Evolutionary conservation across 2,329 filamentous ascomycete species (phyloP), one percentile per base, ranked within the genome.

Genomic region (Fusarium sp.): DNA sequence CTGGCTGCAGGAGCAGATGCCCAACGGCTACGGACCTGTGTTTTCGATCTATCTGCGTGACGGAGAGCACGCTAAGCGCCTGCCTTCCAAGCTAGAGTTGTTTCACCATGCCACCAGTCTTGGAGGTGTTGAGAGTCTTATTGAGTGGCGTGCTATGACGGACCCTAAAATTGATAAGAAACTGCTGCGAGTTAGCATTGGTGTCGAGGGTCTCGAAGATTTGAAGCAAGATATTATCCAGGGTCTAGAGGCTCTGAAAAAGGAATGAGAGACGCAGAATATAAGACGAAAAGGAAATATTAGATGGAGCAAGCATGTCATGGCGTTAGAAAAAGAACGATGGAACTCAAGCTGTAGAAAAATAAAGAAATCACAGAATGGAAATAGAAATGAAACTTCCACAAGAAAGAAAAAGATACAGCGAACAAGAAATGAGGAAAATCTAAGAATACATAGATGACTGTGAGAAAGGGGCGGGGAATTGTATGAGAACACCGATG

Each of bases 41-140:
- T 98, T 98, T 76, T 86, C 91, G 6, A 84, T 98, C 25, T 85
- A 85, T 62, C 85, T 93, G 82, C 87, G 87, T 74, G 82, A 85
- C 4, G 83, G 86, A 65, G 81, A 83, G 2, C 77, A 86, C 53
- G 94, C 96, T 6, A 87, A 85, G 70, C 79, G 83, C 30, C 80
- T 99, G 68, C 96, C 96, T 6, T 92, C 90, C 75, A 92, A 92
- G 79, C 81, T 98, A 77, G 78, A 84, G 4, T 85, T 97, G 45
- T 98, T 98, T 83, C 93, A 97, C 74, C 96, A 99, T 80, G 96
- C 96, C 8, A 99, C 96, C 4, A 97, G 93, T 79, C 81, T 98
- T 28, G 96, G 96, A 4, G 95, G 96, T 7, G 93, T 98, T 12
- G 96, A 98, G 86, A 96, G 93, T 76, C 81, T 98, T 83, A 94